Evolutionary conservation across 23 red algal species (phyloP), one percentile per base, ranked within the genome.

Genomic region (Chondrus crispus): DNA sequence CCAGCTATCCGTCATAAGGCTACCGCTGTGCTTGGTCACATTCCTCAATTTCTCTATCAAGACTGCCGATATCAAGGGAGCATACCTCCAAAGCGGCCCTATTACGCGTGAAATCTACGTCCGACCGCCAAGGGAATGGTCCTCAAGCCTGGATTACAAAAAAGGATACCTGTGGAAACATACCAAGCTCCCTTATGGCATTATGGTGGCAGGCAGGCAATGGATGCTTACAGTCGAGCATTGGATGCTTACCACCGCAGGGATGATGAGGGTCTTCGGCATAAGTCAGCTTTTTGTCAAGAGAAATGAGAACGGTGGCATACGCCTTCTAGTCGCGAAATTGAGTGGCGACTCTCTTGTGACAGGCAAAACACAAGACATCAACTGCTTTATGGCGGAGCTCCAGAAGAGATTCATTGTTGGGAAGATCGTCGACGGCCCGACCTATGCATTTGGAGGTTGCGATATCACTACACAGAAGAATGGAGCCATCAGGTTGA

Each of bases 221-320:
- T 77, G 71, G 71, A 48, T 48, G 1, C 44, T 77, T 24, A 48
- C 71, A 9, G 44, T 77, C 2, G 71, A 46, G 44, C 29, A 77
- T 24, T 77, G 71, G 71, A 77, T 77, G 37, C 37, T 77, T n/a
- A 11, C 37, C 24, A 48, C 37, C 22, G 71, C 16, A 10, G 71
- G 71, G 13, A 46, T 77, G 38, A 37, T 46, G 7, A 42, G 71
- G 38, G 44, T 77, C 9, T 77, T 77, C 22, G 2, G 71, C n/a
- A 37, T 77, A 9, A 77, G 71, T 20, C 71, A 77, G 71, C 13
- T 77, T 39, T 77, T 46, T 22, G 71, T 77, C 38, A 77, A 42
- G 44, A 1, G 22, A 24, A 48, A 77, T 38, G 7, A 48, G 9
- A 14, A 77, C 9, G 71, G 2, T 26, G 11, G n/a, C 32, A 77